Evolutionary conservation across 768 basidiomycete species (phyloP), one percentile per base, ranked within the genome.

Genomic region (Russula foetens): DNA sequence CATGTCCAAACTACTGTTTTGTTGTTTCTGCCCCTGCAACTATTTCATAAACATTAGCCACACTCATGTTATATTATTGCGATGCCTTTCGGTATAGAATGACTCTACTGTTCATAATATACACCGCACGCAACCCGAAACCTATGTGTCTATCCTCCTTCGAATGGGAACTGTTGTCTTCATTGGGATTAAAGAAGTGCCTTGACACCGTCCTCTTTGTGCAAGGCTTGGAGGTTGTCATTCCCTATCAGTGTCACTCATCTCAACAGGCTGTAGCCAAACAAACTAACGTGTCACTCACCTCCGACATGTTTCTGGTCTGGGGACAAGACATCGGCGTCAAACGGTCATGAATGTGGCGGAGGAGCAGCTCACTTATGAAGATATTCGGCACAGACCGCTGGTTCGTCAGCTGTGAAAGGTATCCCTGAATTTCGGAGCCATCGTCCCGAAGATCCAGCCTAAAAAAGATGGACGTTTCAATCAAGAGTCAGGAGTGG

Each of bases 341-440:
- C n/a, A 35, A 51, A 19, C 38, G n/a, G 35, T n/a, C 33, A 21
- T 31, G 26, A 12, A 44, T 17, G 7, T 7, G 26, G n/a, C 62
- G n/a, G 26, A 9, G 19, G 14, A 15, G 39, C 38, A 35, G 69
- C 77, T 54, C 61, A 89, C 87, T 80, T 68, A 92, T 79, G 74
- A 89, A 92, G 59, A 89, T 78, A 68, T 84, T 88, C 31, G 90
- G 90, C 6, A 92, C 90, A 12, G 85, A 86, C 23, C 80, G 71
- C 66, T 87, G 90, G 0, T 77, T 78, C 0, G 87, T 88, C 78
- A 83, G 86, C 66, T 79, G 56, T 2, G 12, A 23, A 4, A 93
- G 76, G 66, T 90, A 91, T 23, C 72, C 67, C 68, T 92, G 90
- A 58, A 92, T 88, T 0, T 68, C 82, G 19, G 62, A 19, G 11